phyloP scores from a whole-genome alignment of 2,329 filamentous ascomycete genomes.

The Cercospora sesami region DNA sequence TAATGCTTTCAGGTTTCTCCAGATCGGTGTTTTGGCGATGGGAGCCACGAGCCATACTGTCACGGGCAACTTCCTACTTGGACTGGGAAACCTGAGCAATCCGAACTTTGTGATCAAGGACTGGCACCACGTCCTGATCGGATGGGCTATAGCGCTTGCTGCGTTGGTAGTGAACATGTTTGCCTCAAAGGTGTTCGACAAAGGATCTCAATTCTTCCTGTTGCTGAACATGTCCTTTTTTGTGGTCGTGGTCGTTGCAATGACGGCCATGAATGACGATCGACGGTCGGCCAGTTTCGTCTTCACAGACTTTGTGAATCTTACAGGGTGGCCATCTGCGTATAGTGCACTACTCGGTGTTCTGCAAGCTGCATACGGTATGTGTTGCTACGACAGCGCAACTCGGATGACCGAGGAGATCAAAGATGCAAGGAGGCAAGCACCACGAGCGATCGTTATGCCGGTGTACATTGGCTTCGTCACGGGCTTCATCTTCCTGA shows the following conservation, averaged over 20 bases:
- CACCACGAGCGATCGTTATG: conserved; percentile 51
- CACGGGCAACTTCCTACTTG: conserved; percentile 57
- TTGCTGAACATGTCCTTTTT: conserved; percentile 58
- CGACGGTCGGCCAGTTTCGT: conserved; percentile 58
- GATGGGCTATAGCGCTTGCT: conserved; percentile 51
- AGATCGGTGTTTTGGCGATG: conserved; percentile 34
- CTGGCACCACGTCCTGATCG: conserved; percentile 58
- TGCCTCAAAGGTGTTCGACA: conserved; percentile 53
- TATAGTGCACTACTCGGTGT: conserved; percentile 57
- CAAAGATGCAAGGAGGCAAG: conserved; percentile 52
- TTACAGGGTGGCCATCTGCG: conserved; percentile 52
- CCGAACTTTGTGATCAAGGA: conserved; percentile 54
- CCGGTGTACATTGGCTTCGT: conserved; percentile 49
- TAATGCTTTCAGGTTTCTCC: conserved; percentile 6
- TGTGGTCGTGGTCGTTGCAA: conserved; percentile 53
- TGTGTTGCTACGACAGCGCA: conserved; percentile 55
- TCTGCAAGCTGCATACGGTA: conserved; percentile 56
- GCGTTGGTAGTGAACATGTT: conserved; percentile 53
- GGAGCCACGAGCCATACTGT: conserved; percentile 44
- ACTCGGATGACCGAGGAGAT: conserved; percentile 60
- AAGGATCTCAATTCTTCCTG: conserved; percentile 52
- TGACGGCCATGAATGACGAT: conserved; percentile 56
- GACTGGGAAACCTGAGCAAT: conserved; percentile 55
- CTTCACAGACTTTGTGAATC: conserved; percentile 57
- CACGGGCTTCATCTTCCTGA: conserved; percentile 52